Conservation (phyloP, 1,139 yeast genomes). For the Magnusiomyces fungicola region DNA sequence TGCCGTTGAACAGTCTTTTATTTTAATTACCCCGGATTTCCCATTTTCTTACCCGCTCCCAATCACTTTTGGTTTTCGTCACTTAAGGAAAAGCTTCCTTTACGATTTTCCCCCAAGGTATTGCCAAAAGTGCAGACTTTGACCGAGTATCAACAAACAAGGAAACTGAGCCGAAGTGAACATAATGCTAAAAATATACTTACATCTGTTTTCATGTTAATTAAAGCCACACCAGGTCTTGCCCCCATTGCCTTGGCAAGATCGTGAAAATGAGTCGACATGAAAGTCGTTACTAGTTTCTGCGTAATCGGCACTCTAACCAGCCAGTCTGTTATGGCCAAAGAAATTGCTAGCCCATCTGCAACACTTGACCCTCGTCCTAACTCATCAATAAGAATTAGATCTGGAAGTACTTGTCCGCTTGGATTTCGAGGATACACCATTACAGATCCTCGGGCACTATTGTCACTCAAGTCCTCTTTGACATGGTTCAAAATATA, state of each 20-base stretch:
- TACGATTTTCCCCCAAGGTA: too few species aligned
- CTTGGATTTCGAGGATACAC: too few species aligned
- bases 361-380: conserved; percentile 38
- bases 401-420: conserved; percentile 22
- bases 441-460: background rate
- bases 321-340: conserved; percentile 12
- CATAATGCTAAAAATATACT: background rate
- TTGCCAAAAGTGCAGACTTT: too few species aligned
- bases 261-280: conserved; percentile 15
- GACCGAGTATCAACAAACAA: background rate
- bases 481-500: conserved; percentile 35
- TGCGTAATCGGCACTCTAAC: conserved; percentile 1
- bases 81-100: too few species aligned
- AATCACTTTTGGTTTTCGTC: too few species aligned
- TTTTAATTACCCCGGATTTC: too few species aligned
- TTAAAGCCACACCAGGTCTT: conserved; percentile 12
- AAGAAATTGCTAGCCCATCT: conserved; percentile 12
- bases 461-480: conserved; percentile 16
- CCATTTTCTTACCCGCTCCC: too few species aligned
- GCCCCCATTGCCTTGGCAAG: conserved; percentile 12
- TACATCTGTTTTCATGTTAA: conserved; percentile 13
- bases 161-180: background rate
- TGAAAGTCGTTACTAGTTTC: conserved; percentile 8
- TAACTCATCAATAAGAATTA: conserved; percentile 45
- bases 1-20: too few species aligned